Base-by-base conservation (phyloP, 179 eudicot species). In the Silene noctiflora region DNA sequence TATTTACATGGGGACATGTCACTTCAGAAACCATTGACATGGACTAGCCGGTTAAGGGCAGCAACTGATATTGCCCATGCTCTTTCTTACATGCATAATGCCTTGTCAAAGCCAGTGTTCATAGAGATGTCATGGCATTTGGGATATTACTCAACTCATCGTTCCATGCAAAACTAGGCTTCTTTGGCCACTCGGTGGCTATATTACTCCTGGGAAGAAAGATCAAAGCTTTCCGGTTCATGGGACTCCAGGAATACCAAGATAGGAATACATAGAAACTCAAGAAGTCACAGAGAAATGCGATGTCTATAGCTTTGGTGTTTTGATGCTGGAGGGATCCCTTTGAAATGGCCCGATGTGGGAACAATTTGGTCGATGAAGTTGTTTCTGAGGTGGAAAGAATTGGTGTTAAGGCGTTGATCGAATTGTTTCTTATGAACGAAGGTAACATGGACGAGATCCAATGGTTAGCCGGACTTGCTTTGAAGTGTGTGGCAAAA, bases 21-120 rank as follows among this genome's bases (percentile, higher is more conserved):
- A 9, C 25, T 9, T 35, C 20, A 4, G 6, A 71, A 44, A 75
- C 7, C 53, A 2, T 48, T 80, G 10, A 17, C 22, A 39, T 80
- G 79, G 83, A 25, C 0, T 2, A 24, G 55, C 71, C 73, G 68
- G 14, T 58, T 72, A 31, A 64, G 73, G 63, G 9, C 33, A 19
- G 83, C 79, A 25, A 35, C 29, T 3, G 76, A 80, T 3, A 44
- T 42, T 53, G 67, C 79, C 0, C 76, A 80, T 62, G 79, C 79
- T 4, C 73, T 75, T 5, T 80, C 83, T 6, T 80, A 75, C 10
- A 71, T 80, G 83, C 79, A 80, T 53, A 75, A 80, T 80, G 72
- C 83, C 20, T 71, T 76, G 31, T 20, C 67, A 64, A 71, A 80
- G 76, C 79, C 79, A 7, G 67, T 80, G 83, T 76, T 29, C 79